phyloP scores from a whole-genome alignment of 257 asterid genomes.

The Fraxinus pennsylvanica region DNA sequence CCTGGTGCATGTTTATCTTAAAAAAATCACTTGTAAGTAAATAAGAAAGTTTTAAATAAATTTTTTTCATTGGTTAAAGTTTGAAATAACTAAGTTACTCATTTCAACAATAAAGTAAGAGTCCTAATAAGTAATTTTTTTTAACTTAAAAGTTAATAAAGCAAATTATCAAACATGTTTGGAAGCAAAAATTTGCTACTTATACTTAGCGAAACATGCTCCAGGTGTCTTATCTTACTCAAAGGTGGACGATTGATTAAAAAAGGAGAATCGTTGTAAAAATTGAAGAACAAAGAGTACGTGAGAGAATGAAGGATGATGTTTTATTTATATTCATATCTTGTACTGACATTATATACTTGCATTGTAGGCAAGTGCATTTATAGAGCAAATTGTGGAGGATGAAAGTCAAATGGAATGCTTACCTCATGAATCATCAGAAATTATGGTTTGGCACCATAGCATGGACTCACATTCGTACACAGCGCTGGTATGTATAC shows the following conservation, averaged over 20 bases:
- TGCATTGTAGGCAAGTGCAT: conserved; percentile 59
- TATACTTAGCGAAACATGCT: background rate
- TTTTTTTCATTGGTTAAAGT: background rate
- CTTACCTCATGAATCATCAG: conserved; percentile 40
- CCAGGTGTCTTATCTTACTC: background rate
- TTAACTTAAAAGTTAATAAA: background rate
- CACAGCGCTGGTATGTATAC: conserved; percentile 33
- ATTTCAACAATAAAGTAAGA: background rate
- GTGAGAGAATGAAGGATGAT: background rate
- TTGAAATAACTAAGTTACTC: background rate
- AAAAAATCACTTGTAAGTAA: background rate
- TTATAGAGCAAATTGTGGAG: conserved; percentile 74
- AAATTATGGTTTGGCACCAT: conserved; percentile 61
- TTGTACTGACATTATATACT: conserved; percentile 6
- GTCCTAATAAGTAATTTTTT: background rate
- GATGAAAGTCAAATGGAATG: conserved; percentile 91
- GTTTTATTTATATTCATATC: conserved; percentile 1
- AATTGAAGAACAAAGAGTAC: background rate
- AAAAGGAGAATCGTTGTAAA: background rate
- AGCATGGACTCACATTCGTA: conserved; percentile 30
- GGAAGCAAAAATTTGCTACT: background rate
- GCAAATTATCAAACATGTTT: background rate
- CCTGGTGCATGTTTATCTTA: background rate
- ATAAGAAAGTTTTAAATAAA: background rate
- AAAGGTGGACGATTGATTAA: background rate